Evolutionary conservation across 129 eudicot genomes (phyloP).

Genomic region (Gnaphalium uliginosum): DNA sequence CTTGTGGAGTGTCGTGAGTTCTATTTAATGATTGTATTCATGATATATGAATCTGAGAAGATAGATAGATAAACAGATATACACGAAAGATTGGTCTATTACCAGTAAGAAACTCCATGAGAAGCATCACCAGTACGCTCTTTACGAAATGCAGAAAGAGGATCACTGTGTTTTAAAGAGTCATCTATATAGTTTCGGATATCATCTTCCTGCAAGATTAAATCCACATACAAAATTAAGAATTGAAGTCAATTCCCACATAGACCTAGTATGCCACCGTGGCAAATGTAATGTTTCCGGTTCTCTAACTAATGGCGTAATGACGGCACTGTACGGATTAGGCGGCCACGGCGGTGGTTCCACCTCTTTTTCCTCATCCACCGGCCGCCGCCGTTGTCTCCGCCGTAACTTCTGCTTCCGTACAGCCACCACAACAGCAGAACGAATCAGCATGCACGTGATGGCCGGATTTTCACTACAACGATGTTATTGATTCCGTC

Average conservation of each 20-base stretch:
- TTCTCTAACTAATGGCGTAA: constrained; percentile 67
- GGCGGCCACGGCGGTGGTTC: constrained; percentile 43
- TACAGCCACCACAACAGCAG: constrained; percentile 41
- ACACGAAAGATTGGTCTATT: constrained; percentile 8
- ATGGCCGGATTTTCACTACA: constrained; percentile 64
- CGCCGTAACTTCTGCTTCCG: neutral
- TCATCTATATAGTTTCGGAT: constrained; percentile 83
- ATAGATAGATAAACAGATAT: too few relatives aligned
- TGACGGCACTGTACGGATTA: constrained; percentile 45
- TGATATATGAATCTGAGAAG: too few relatives aligned
- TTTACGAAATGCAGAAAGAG: constrained; percentile 84
- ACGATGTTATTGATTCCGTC: neutral
- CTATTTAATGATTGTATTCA: too few relatives aligned
- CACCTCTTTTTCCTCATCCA: constrained; percentile 43
- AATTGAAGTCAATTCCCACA: constrained; percentile 89
- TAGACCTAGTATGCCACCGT: constrained; percentile 78
- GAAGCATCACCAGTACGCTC: constrained; percentile 96
- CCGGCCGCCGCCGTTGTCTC: neutral
- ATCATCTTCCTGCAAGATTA: constrained; percentile 86
- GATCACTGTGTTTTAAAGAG: constrained; percentile 74
- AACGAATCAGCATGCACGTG: constrained; percentile 87
- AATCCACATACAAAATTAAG: constrained; percentile 58
- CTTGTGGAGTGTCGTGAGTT: too few relatives aligned
- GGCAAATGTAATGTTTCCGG: constrained; percentile 70
- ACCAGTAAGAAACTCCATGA: constrained; percentile 90